A percentile compares a stretch with the other conserved stretches of the same genome.
These are phyloP conservation scores for Cryptococcus sp. DNA, from an alignment of 1,284 basidiomycete genomes.

Conservation along the genomic window DNA sequence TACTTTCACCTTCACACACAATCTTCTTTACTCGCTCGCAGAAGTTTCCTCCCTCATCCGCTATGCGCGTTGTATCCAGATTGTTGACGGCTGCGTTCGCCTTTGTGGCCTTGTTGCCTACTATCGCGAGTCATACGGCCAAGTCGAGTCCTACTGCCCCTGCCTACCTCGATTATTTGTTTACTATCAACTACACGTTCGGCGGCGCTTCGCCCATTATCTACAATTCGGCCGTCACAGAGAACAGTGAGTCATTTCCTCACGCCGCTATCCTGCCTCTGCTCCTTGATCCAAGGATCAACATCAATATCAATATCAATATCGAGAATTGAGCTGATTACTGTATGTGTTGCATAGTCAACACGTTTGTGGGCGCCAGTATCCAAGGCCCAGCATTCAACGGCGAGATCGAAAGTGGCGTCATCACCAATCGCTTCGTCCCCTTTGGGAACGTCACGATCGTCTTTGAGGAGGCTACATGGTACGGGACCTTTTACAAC, in stretches of 20 bases:
- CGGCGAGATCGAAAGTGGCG: constrained; percentile 3
- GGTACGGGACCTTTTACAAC: constrained; percentile 10
- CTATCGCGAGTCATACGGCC: too few species aligned
- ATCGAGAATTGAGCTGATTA: too few species aligned
- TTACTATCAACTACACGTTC: constrained; percentile 10
- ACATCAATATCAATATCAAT: too few species aligned
- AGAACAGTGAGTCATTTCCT: constrained; percentile 12
- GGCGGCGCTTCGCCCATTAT: constrained; percentile 8
- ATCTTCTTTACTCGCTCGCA: too few species aligned
- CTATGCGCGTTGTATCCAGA: too few species aligned
- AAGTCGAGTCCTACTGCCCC: too few species aligned
- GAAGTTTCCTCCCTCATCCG: too few species aligned
- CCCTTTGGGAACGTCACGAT: constrained; percentile 1
- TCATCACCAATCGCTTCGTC: constrained; percentile 9
- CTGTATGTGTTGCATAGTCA: neutral
- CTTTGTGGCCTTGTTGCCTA: too few species aligned
- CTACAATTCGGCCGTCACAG: neutral
- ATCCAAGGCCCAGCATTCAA: constrained; percentile 10
- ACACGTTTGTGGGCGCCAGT: constrained; percentile 4
- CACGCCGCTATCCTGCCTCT: too few species aligned
- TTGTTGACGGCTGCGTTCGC: too few species aligned
- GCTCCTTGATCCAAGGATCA: too few species aligned
- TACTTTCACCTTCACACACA: too few species aligned
- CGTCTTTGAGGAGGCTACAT: constrained; percentile 10
- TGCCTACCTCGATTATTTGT: constrained; percentile 4